These are phyloP conservation scores for Gastrolobium villosum DNA, from an alignment of 306 rosid genomes.

Conservation along the genomic window DNA sequence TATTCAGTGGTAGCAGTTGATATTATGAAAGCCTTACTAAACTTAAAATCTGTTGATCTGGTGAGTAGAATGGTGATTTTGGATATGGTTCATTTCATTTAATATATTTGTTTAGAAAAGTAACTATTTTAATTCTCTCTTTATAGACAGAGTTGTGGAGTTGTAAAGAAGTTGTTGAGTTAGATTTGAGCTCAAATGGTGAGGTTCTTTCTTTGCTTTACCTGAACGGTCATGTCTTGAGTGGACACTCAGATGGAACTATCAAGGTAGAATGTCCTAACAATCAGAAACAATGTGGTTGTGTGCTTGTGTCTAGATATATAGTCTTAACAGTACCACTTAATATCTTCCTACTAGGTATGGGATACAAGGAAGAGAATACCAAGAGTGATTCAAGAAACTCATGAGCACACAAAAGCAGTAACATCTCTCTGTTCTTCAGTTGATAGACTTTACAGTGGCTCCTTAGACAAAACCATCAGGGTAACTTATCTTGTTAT, in stretches of 20 bases:
- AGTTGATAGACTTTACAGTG: constrained; percentile 76
- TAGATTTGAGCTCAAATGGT: constrained; percentile 76
- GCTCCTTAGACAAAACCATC: constrained; percentile 91
- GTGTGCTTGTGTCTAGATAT: not conserved
- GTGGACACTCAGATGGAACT: constrained; percentile 97
- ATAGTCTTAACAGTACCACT: constrained; percentile 32
- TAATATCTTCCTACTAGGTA: constrained; percentile 61
- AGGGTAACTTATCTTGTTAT: constrained; percentile 61
- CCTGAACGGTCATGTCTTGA: constrained; percentile 73
- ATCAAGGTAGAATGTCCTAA: constrained; percentile 73
- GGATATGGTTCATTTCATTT: constrained; percentile 4
- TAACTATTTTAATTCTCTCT: constrained; percentile 36
- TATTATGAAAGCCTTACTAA: constrained; percentile 76
- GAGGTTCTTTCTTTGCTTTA: constrained; percentile 80
- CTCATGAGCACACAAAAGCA: constrained; percentile 82
- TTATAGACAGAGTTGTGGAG: constrained; percentile 85
- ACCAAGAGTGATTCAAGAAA: constrained; percentile 81
- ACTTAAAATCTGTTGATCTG: constrained; percentile 77
- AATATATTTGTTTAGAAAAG: constrained; percentile 30
- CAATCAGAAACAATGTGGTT: constrained; percentile 17
- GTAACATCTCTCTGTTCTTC: constrained; percentile 79
- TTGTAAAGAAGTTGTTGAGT: constrained; percentile 75
- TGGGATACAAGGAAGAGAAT: constrained; percentile 85
- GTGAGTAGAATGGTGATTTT: constrained; percentile 60
- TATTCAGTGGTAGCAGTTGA: constrained; percentile 68